Base-by-base conservation (phyloP, 1,139 yeast species). In the Saccharomycopsis hybrid region DNA sequence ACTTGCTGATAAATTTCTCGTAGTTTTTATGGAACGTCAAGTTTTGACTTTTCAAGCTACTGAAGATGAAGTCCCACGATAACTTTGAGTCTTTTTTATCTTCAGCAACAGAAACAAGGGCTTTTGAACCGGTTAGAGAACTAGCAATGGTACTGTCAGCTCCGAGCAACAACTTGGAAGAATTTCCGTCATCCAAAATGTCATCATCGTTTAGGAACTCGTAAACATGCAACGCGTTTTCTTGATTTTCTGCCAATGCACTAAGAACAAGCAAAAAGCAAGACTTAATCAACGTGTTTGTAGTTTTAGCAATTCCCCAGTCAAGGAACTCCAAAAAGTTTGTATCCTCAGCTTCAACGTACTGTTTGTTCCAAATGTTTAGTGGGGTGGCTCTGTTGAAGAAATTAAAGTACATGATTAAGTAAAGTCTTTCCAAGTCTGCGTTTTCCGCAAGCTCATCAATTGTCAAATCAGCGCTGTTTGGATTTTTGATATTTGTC, bases 401-500 rank as follows among this genome's bases (percentile, higher is more conserved):
- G 29, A 44, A 52, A 30, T 47, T 73, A 60, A 78, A 86, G 38
- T 84, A 85, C 55, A 89, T 73, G 2, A 95, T 77, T 58, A 89
- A 65, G 62, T 88, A 90, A 60, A 92, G 87, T 55, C 96, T 73
- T 63, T 92, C 98, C 49, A 92, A 70, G 57, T 92, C 97, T 1
- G 92, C 85, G 54, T 85, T 81, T 24, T 82, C 78, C 2, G 86
- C 75, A 36, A 83, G 70, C 52, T 74, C 80, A 55, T 78, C 84
- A 51, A 73, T 41, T 2, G 52, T 33, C 18, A 24, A 18, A 31
- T 31, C 30, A 5, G 32, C 33, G 24, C 43, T 28, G n/a, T 35
- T 43, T 5, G 41, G 48, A 37, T 53, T 56, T 55, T 49, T 70
- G 59, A 57, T 69, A 72, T 59, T 75, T 9, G 87, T 78, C 50